Base-by-base conservation (phyloP, 139 green algal genomes). In the Tetraselmis striata region DNA sequence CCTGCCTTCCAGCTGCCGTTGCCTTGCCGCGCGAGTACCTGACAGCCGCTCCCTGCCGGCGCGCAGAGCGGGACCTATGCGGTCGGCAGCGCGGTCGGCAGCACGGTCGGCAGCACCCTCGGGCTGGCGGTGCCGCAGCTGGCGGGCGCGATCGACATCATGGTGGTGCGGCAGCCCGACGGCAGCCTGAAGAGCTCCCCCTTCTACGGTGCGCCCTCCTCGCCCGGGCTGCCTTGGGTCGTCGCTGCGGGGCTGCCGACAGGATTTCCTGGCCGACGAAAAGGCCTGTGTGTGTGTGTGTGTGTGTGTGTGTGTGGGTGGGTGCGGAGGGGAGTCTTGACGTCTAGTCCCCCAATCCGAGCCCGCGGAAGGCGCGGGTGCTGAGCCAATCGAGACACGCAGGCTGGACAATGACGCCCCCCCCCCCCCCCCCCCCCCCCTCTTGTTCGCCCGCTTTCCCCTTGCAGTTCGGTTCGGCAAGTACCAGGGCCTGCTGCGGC, bases 401-500 rank as follows among this genome's bases (percentile, higher is more conserved):
- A n/a, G n/a, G n/a, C n/a, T n/a, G n/a, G n/a, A n/a, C n/a, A n/a
- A n/a, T n/a, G n/a, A n/a, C n/a, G n/a, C n/a, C n/a, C n/a, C n/a
- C n/a, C n/a, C n/a, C n/a, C n/a, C n/a, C n/a, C n/a, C n/a, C n/a
- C n/a, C n/a, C n/a, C 2, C 31, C 26, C 25, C 77, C 25, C 77
- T 31, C 24, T 81, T 27, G 77, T 2, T 2, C 31, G 74, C 2
- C 2, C 18, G 26, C 81, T 2, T 30, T 78, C 79, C 2, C 1
- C 81, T 30, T 81, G 85, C 90, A 96, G 94, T 98, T 29, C 93
- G 95, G 1, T 98, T 98, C 85, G 95, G 95, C 59, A 98, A 98
- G 84, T 98, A 97, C 87, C 94, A 95, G 1, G 90, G 91, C n/a
- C 84, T 96, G 78, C 77, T 91, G 27, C 86, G 93, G 30, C 89